Conservation (phyloP, 2,329 filamentous ascomycete genomes). For the Orbilia javanica region DNA sequence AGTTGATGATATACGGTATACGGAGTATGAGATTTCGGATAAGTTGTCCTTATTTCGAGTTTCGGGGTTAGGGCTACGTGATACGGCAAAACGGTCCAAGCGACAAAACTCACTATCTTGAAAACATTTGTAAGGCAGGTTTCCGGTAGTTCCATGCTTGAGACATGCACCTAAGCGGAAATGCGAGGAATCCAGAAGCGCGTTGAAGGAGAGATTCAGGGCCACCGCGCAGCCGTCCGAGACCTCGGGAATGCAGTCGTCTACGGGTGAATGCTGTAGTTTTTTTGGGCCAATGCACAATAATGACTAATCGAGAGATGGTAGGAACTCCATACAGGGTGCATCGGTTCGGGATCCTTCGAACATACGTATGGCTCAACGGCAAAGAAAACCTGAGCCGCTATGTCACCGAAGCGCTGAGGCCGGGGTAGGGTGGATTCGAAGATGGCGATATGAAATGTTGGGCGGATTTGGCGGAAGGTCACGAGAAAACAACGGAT, state of each 20-base stretch:
- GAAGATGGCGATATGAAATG: constrained; percentile 30
- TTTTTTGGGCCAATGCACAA: constrained; percentile 42
- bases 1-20: constrained; percentile 53
- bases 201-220: constrained; percentile 43
- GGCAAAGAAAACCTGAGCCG: constrained; percentile 3
- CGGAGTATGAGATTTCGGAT: constrained; percentile 53
- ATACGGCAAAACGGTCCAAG: constrained; percentile 6
- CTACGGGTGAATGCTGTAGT: constrained; percentile 53
- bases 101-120: constrained; percentile 55
- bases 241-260: constrained; percentile 52
- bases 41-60: constrained; percentile 50
- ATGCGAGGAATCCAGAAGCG: constrained; percentile 33
- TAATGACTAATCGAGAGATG: constrained; percentile 54
- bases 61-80: constrained; percentile 34
- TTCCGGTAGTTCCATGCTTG: constrained; percentile 59
- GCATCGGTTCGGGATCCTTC: constrained; percentile 58
- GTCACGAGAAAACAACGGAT: constrained; percentile 43
- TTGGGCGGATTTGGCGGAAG: constrained; percentile 5
- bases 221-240: constrained; percentile 56
- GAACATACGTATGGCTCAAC: constrained; percentile 39
- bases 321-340: constrained; percentile 55
- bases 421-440: constrained; percentile 7
- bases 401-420: constrained; percentile 27
- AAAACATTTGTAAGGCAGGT: constrained; percentile 58
- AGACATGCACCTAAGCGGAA: constrained; percentile 57